Evolutionary conservation across 2,329 filamentous ascomycete genomes (phyloP), one percentile per base, ranked within the genome.

Genomic region (Stagonosporopsis vannaccii): DNA sequence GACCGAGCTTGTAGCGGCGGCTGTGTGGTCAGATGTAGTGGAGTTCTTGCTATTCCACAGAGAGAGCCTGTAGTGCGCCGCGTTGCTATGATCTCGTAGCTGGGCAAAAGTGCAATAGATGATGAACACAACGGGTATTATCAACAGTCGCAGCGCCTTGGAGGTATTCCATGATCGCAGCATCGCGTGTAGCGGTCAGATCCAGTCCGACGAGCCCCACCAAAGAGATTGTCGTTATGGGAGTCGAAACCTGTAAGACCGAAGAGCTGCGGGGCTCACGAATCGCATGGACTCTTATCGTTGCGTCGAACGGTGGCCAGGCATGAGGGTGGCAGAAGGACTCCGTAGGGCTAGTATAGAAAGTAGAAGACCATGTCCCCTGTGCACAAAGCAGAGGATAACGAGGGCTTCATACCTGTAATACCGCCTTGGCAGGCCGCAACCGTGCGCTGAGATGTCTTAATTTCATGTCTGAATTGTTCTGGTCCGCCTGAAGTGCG

Each of bases 111-210:
- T 42, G 20, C 28, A 56, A 30, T 42, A 48, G 23, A 50, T 37
- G 9, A 50, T 30, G 12, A 50, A 22, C 5, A 41, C 2, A 13
- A 50, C 28, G 7, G 52, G 52, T 25, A 56, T 26, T 20, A 41
- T 35, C 17, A 56, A 26, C 17, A 50, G n/a, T 23, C 52, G 46
- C 22, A 56, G 28, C 40, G 39, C 22, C 13, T 17, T 30, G 22
- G 52, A 45, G 15, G 40, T 26, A 4, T 41, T 56, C 40, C 26
- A 23, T n/a, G 19, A 23, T 20, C 25, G 52, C 46, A 50, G 45
- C 32, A 23, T 28, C 12, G 35, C 22, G 4, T 7, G 8, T 11
- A 28, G 5, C 23, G 4, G 23, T 28, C 30, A 28, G 32, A 35
- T 35, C 32, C n/a, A 35, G 32, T 6, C n/a, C 32, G 17, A 35